Percentiles rank a stretch among this genome's conserved stretches.
Evolutionary conservation across 2,329 filamentous ascomycete genomes (phyloP).

Genomic region (Botrytis deweyae): DNA sequence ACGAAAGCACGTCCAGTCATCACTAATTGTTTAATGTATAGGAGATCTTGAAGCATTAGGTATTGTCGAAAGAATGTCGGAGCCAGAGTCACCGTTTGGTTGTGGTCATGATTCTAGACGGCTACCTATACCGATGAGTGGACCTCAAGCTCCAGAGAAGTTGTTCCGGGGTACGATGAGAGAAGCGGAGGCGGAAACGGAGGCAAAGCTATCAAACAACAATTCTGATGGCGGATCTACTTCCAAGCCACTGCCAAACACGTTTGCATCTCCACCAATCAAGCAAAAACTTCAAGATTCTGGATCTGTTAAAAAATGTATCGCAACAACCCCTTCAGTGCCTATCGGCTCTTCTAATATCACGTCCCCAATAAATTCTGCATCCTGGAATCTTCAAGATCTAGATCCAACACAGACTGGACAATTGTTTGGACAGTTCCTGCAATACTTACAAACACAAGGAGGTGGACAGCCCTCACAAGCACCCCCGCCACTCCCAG

Average conservation of each 20-base stretch:
- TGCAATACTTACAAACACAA: background rate
- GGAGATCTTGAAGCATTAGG: conserved; percentile 1
- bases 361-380: background rate
- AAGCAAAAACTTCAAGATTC: background rate
- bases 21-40: background rate
- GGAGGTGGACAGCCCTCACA: background rate
- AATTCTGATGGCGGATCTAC: background rate
- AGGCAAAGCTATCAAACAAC: background rate
- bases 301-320: too few relatives aligned
- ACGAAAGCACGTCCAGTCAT: background rate
- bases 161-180: too few relatives aligned
- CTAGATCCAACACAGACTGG: background rate
- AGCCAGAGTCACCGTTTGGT: background rate
- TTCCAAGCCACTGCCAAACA: background rate
- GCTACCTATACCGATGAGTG: background rate
- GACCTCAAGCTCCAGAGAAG: background rate
- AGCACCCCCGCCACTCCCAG: background rate
- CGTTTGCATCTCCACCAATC: background rate
- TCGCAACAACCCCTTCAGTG: fast-evolving
- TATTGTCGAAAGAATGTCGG: background rate
- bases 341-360: background rate
- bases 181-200: background rate
- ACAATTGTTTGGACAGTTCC: background rate
- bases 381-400: background rate
- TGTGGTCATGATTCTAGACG: background rate